Evolutionary conservation across 352 stramenopile genomes (phyloP).

Genomic region (Phytophthora palmivora): DNA sequence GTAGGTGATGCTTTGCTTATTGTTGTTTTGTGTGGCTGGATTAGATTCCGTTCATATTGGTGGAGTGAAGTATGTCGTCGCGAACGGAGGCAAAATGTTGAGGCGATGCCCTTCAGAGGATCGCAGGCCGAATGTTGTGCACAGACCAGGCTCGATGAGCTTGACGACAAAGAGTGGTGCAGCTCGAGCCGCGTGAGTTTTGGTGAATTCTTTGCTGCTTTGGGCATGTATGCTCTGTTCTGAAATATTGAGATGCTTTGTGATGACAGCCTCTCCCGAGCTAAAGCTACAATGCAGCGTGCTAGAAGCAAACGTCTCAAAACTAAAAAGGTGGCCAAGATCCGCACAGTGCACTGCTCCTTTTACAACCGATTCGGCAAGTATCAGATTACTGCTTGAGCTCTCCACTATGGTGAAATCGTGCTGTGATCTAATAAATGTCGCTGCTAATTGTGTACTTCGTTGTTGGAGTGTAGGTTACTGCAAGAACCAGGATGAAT

Average conservation of each 20-base stretch:
- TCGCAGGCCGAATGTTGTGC: slow-evolving; percentile 19
- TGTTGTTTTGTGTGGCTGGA: slow-evolving; percentile 4
- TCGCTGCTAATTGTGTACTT: slow-evolving; percentile 22
- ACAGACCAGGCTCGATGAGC: slow-evolving; percentile 27
- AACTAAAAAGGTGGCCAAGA: slow-evolving; percentile 32
- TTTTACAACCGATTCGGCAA: slow-evolving; percentile 89
- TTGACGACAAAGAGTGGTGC: slow-evolving; percentile 34
- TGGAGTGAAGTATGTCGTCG: slow-evolving; percentile 53
- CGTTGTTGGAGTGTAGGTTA: slow-evolving; percentile 50
- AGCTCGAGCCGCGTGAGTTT: slow-evolving; percentile 49
- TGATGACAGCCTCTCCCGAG: slow-evolving; percentile 41
- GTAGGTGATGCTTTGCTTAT: background rate
- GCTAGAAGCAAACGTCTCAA: slow-evolving; percentile 52
- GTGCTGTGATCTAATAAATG: slow-evolving; percentile 4
- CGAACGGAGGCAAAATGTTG: slow-evolving; percentile 49
- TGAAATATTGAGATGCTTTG: slow-evolving; percentile 1
- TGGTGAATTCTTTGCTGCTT: background rate
- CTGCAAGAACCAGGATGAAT: slow-evolving; percentile 84
- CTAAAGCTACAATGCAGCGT: slow-evolving; percentile 59
- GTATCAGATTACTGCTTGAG: slow-evolving; percentile 15
- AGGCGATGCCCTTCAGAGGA: slow-evolving; percentile 43
- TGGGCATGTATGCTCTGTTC: background rate
- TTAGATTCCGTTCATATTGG: slow-evolving; percentile 56
- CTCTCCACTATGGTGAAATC: background rate
- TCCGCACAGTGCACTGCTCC: slow-evolving; percentile 79